Percentiles rank a stretch among this genome's conserved stretches.
phyloP scores from a whole-genome alignment of 495 filamentous ascomycete species.

The Aspergillus campestris region DNA sequence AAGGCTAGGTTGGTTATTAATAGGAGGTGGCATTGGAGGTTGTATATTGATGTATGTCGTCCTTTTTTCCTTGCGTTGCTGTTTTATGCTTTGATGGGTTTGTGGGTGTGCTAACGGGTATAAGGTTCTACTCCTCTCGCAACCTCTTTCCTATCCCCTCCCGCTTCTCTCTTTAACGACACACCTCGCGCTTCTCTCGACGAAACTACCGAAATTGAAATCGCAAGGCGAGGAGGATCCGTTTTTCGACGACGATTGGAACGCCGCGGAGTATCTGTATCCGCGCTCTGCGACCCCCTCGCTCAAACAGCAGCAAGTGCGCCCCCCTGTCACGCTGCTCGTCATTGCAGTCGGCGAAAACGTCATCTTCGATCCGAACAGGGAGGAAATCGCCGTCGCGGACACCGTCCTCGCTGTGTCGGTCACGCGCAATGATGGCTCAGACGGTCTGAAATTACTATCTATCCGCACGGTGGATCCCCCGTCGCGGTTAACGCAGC shows the following conservation, averaged over 20 bases:
- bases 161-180: constrained; percentile 88
- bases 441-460: constrained; percentile 40
- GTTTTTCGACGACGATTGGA: constrained; percentile 98
- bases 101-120: constrained; percentile 3
- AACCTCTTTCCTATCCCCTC: constrained; percentile 82
- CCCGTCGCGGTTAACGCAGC: constrained; percentile 60
- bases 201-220: constrained; percentile 72
- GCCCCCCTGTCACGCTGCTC: constrained; percentile 80
- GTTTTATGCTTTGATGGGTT: background rate
- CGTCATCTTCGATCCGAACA: constrained; percentile 86
- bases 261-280: constrained; percentile 68
- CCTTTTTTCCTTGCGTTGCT: constrained; percentile 2
- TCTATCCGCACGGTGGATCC: constrained; percentile 61
- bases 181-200: constrained; percentile 87
- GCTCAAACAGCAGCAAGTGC: constrained; percentile 18
- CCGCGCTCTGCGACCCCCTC: constrained; percentile 31
- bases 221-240: constrained; percentile 90
- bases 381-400: constrained; percentile 86
- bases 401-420: constrained; percentile 80
- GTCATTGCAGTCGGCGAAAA: constrained; percentile 80
- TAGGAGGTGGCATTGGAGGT: constrained; percentile 83
- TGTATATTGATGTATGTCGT: constrained; percentile 82
- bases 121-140: constrained; percentile 88
- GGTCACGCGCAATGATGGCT: constrained; percentile 35
- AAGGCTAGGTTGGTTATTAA: constrained; percentile 73